phyloP scores from a whole-genome alignment of 306 rosid species.

The Ochetophila trinervis region DNA sequence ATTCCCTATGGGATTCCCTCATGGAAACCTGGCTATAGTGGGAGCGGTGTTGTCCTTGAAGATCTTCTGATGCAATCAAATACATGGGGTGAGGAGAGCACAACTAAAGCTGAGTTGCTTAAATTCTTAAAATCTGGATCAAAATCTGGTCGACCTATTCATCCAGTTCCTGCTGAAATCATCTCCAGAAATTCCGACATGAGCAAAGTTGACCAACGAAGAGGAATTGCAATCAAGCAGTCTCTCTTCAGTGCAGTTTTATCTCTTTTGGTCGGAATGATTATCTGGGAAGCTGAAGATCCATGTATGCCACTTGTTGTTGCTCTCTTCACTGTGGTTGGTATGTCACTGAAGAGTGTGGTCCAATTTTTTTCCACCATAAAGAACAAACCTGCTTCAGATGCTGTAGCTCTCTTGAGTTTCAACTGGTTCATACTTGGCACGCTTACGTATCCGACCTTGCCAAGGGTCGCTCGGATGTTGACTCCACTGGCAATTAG shows the following conservation, averaged over 20 bases:
- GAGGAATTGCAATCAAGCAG: constrained; percentile 52
- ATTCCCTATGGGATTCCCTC: constrained; percentile 29
- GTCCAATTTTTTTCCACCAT: constrained; percentile 58
- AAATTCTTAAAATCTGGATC: constrained; percentile 36
- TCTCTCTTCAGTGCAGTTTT: constrained; percentile 68
- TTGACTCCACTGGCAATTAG: constrained; percentile 38
- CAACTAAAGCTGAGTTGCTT: constrained; percentile 34
- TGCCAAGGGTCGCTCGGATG: constrained; percentile 46
- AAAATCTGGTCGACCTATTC: constrained; percentile 11
- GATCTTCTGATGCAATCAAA: constrained; percentile 39
- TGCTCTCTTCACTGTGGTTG: constrained; percentile 73
- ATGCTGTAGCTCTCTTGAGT: constrained; percentile 73
- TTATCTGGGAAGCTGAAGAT: constrained; percentile 69
- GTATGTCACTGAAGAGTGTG: constrained; percentile 77
- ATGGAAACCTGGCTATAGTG: constrained; percentile 39
- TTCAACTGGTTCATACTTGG: constrained; percentile 90
- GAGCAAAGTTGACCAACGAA: constrained; percentile 25
- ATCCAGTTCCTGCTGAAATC: constrained; percentile 22
- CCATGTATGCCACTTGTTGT: constrained; percentile 78
- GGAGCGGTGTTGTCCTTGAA: constrained; percentile 35
- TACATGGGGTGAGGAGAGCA: constrained; percentile 33
- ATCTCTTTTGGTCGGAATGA: constrained; percentile 64
- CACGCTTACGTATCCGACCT: constrained; percentile 63
- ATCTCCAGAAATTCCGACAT: constrained; percentile 20
- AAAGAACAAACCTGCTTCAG: constrained; percentile 66